Conservation (phyloP, 805 yeast species). For the Kazachstania viticola region DNA sequence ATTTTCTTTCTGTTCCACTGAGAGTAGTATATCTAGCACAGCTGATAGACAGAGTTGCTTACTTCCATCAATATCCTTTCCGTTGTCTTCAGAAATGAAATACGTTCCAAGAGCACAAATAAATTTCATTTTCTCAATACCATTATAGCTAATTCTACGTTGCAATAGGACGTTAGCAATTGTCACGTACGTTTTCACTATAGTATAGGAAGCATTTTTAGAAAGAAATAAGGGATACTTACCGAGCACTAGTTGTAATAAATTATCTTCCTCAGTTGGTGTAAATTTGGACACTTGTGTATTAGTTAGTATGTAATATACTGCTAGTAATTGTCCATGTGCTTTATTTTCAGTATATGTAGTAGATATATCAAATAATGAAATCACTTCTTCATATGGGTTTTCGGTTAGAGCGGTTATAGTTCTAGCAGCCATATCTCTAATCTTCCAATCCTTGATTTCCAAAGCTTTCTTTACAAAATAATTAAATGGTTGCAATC, state of each 20-base stretch:
- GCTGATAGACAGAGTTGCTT: slow-evolving; percentile 35
- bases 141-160: no score
- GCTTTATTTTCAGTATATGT: slow-evolving; percentile 30
- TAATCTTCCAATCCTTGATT: slow-evolving; percentile 62
- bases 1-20: slow-evolving; percentile 9
- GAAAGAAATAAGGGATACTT: slow-evolving; percentile 8
- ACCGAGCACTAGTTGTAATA: not conserved
- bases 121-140: not conserved
- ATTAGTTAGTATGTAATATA: slow-evolving; percentile 8
- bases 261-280: no score
- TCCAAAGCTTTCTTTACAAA: slow-evolving; percentile 38
- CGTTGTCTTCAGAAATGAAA: slow-evolving; percentile 25
- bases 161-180: slow-evolving; percentile 1
- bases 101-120: slow-evolving; percentile 24
- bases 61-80: slow-evolving; percentile 33
- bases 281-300: no score
- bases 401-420: slow-evolving; percentile 39
- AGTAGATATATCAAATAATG: slow-evolving; percentile 17
- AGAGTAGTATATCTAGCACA: slow-evolving; percentile 24
- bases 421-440: slow-evolving; percentile 78
- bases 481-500: slow-evolving; percentile 40
- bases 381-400: slow-evolving; percentile 20
- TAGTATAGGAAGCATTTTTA: slow-evolving; percentile 23
- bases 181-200: slow-evolving; percentile 27
- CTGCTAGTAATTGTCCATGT: slow-evolving; percentile 52